These are phyloP conservation scores for Fraxinus excelsior DNA, from an alignment of 257 asterid species.

Conservation along the genomic window DNA sequence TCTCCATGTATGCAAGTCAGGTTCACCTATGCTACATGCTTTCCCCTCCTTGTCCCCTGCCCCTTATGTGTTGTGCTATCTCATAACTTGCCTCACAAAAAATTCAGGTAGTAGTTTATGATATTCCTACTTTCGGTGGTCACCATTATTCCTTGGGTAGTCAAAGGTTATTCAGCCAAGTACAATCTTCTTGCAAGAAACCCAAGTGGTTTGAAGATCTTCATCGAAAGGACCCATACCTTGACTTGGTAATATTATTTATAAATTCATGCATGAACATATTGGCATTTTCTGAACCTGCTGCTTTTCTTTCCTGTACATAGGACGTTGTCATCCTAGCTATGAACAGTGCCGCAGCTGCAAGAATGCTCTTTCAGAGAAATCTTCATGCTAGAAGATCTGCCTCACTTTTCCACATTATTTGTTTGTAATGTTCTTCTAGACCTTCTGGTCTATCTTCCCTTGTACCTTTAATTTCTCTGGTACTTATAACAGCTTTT, in stretches of 20 bases:
- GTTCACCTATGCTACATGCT: conserved; percentile 24
- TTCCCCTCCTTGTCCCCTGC: conserved; percentile 17
- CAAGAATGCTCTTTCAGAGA: conserved; percentile 51
- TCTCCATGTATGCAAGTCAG: conserved; percentile 99
- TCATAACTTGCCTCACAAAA: conserved; percentile 26
- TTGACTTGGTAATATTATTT: conserved; percentile 66
- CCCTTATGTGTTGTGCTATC: conserved; percentile 15
- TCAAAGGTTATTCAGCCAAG: conserved; percentile 33
- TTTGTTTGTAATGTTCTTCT: conserved; percentile 53
- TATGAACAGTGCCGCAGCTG: conserved; percentile 74
- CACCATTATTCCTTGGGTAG: conserved; percentile 75
- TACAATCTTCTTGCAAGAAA: conserved; percentile 48
- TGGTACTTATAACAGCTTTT: conserved; percentile 29
- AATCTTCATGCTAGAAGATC: conserved; percentile 36
- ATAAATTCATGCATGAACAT: neutral
- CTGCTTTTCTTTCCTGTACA: conserved; percentile 25
- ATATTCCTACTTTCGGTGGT: conserved; percentile 63
- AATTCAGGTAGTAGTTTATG: conserved; percentile 70
- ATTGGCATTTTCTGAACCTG: conserved; percentile 24
- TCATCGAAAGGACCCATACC: conserved; percentile 42
- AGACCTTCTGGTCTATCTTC: conserved; percentile 17
- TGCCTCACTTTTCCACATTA: conserved; percentile 22
- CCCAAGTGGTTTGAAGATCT: conserved; percentile 85
- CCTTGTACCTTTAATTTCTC: conserved; percentile 8
- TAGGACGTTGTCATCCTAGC: conserved; percentile 77